Percentiles rank a stretch among this genome's conserved stretches.
Evolutionary conservation across 257 asterid species (phyloP).

Genomic region (Solanum bulbocastanum): DNA sequence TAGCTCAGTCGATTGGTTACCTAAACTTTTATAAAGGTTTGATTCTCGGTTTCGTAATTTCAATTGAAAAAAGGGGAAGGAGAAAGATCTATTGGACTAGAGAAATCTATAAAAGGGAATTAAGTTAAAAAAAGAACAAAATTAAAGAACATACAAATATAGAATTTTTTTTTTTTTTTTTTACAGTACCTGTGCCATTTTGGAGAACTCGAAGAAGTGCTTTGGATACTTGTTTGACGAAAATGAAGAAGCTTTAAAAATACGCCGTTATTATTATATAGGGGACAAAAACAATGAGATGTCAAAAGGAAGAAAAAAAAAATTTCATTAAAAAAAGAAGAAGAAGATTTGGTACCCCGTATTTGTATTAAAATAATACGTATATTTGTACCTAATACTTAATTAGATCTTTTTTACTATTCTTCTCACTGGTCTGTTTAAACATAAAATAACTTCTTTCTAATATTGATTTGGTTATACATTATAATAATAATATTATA

Average conservation of each 20-base stretch:
- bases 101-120: not conserved
- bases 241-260: not conserved
- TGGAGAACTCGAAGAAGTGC: not conserved
- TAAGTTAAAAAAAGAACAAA: not conserved
- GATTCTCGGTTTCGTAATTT: not conserved
- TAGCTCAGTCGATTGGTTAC: not conserved
- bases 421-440: not conserved
- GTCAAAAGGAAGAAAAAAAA: too few species aligned
- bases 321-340: too few species aligned
- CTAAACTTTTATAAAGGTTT: not conserved
- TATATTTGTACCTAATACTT: not conserved
- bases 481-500: not conserved
- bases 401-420: not conserved
- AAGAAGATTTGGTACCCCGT: not conserved
- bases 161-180: not conserved
- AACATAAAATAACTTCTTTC: not conserved
- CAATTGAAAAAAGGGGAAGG: too few species aligned
- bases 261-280: not conserved
- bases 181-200: constrained; percentile 26
- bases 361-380: not conserved
- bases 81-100: not conserved
- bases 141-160: not conserved
- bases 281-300: not conserved
- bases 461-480: not conserved
- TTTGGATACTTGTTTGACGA: not conserved